Evolutionary conservation across 192 early-diverging fungal species (phyloP).

Genomic region (Chytriomyces sp.): DNA sequence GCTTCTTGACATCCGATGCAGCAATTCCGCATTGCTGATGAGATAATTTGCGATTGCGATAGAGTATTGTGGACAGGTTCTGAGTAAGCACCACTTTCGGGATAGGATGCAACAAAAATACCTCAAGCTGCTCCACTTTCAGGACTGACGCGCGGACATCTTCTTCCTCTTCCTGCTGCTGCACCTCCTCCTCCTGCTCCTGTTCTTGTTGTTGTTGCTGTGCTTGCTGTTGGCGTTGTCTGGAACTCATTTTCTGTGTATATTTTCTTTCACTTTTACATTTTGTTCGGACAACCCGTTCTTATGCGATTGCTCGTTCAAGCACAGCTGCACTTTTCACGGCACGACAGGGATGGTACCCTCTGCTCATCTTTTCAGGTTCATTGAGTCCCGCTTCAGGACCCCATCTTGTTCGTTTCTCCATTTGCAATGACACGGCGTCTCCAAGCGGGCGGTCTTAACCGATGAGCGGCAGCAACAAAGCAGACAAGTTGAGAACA

Average conservation of each 20-base stretch:
- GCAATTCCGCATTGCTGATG: conserved; percentile 51
- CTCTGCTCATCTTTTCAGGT: no score
- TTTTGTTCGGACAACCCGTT: not conserved
- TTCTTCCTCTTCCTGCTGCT: conserved; percentile 58
- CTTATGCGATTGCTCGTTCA: no score
- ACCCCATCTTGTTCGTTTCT: no score
- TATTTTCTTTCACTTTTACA: not conserved
- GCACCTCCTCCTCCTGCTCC: conserved; percentile 5
- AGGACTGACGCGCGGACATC: conserved; percentile 43
- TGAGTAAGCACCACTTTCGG: not conserved
- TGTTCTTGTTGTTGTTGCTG: conserved; percentile 14
- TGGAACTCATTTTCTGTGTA: conserved; percentile 32
- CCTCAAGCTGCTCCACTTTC: conserved; percentile 51
- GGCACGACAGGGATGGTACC: no score
- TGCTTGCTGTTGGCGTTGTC: conserved; percentile 32
- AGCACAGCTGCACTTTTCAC: no score
- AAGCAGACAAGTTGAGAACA: no score
- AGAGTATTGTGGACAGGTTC: not conserved
- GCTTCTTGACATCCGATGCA: conserved; percentile 57
- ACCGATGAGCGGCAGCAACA: no score
- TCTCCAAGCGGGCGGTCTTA: no score
- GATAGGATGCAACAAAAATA: conserved; percentile 22
- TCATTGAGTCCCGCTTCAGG: no score
- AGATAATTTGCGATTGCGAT: not conserved
- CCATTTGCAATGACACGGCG: no score